phyloP scores from a whole-genome alignment of 257 asterid species.

The Rauvolfia tetraphylla region DNA sequence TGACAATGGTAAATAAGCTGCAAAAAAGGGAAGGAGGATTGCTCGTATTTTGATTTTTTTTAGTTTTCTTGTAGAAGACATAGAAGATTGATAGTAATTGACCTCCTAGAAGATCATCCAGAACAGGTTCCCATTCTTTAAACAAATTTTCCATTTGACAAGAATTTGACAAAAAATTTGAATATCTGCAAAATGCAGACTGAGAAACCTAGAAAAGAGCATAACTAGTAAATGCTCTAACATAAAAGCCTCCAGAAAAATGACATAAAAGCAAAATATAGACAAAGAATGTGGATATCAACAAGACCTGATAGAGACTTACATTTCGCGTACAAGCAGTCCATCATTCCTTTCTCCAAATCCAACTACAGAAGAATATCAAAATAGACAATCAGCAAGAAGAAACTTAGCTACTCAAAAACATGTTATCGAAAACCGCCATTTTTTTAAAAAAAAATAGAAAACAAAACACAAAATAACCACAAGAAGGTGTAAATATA shows the following conservation, averaged over 20 bases:
- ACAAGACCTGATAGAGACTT: constrained; percentile 29
- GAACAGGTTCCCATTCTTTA: background rate
- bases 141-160: background rate
- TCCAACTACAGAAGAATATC: constrained; percentile 56
- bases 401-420: background rate
- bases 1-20: background rate
- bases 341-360: constrained; percentile 97
- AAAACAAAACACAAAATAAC: background rate
- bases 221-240: background rate
- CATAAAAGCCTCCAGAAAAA: background rate
- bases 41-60: too few species aligned
- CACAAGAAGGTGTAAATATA: background rate
- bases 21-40: background rate
- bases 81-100: background rate
- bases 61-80: background rate
- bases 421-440: background rate
- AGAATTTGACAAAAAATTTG: background rate
- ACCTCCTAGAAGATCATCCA: background rate
- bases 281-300: background rate
- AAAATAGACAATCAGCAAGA: constrained; percentile 14
- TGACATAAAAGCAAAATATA: background rate
- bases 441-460: too few species aligned
- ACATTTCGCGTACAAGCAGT: constrained; percentile 97
- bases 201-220: background rate
- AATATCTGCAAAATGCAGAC: background rate